Base-by-base conservation (phyloP, 176 grass and related monocot species). In the Tillandsia leiboldiana region DNA sequence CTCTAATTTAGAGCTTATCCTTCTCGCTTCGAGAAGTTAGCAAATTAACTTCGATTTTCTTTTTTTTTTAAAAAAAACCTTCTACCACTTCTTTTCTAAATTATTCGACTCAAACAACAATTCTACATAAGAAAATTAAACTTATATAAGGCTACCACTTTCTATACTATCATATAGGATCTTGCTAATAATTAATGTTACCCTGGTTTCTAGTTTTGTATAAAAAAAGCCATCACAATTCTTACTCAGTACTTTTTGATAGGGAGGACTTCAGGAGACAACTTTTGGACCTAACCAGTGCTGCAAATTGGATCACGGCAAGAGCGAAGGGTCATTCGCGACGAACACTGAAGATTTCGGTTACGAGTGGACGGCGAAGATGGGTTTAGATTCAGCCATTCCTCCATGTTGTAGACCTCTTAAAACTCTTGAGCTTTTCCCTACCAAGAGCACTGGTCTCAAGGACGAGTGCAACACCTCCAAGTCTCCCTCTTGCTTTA, bases 391-490 rank as follows among this genome's bases (percentile, higher is more conserved):
- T 23, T 13, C 72, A 1, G 20, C 20, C 1, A 3, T 33, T 47
- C 42, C 77, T 17, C 22, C 53, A 7, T 67, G 77, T 73, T 85
- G 81, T 79, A 28, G 75, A 71, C 94, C 86, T 61, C 86, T 87
- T 17, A 90, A 87, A 84, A 97, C 94, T 63, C 89, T 97, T 22
- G 94, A 97, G 70, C 86, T 97, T 50, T 97, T 97, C 83, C 94
- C 94, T 10, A 86, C 78, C 11, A 81, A 65, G 26, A 81, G 78
- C 67, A 61, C 82, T 53, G 86, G 83, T 26, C 69, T 89, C 64
- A 90, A 87, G 73, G 89, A 90, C 10, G 71, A 83, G 64, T 65
- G 83, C 83, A 81, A 64, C 70, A 59, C 59, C 51, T 51, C 22
- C 49, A 70, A 51, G 20, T 49, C 33, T 8, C 63, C 51, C 11